A percentile compares a stretch with the other conserved stretches of the same genome.
Evolutionary conservation across 2,329 filamentous ascomycete species (phyloP).

Genomic region (Tolypocladium amazonense): DNA sequence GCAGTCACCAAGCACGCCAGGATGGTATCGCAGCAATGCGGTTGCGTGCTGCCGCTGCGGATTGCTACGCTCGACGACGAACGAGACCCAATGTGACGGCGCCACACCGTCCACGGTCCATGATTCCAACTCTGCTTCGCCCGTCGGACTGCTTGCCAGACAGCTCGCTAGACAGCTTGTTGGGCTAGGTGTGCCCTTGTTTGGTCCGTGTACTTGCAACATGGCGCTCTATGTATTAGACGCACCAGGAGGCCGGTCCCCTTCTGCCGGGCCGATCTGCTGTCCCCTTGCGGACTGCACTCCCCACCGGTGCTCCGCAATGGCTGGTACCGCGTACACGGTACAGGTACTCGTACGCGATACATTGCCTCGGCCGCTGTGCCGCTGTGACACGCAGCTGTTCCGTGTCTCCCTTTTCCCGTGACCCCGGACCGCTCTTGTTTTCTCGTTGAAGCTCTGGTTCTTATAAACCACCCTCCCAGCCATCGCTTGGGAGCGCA

Average conservation of each 20-base stretch:
- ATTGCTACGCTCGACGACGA: background rate
- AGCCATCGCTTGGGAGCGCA: background rate
- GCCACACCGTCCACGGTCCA: background rate
- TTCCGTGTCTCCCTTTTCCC: background rate
- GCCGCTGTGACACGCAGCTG: background rate
- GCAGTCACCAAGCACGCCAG: background rate
- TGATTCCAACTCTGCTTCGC: background rate
- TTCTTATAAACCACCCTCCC: background rate
- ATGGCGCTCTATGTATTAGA: background rate
- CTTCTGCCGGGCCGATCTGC: background rate
- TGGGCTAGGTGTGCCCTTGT: background rate
- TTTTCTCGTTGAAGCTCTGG: background rate
- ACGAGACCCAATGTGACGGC: background rate
- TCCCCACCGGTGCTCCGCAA: constrained; percentile 1
- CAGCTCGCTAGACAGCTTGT: background rate
- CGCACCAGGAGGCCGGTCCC: background rate
- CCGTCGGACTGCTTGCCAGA: background rate
- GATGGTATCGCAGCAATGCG: background rate
- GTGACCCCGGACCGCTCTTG: background rate
- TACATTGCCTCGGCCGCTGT: background rate
- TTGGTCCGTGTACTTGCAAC: background rate
- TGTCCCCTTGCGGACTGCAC: background rate
- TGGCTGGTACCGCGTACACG: background rate
- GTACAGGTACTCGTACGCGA: background rate
- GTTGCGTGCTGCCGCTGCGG: background rate